Conservation (phyloP, 2,329 filamentous ascomycete species). For the Cadophora malorum region DNA sequence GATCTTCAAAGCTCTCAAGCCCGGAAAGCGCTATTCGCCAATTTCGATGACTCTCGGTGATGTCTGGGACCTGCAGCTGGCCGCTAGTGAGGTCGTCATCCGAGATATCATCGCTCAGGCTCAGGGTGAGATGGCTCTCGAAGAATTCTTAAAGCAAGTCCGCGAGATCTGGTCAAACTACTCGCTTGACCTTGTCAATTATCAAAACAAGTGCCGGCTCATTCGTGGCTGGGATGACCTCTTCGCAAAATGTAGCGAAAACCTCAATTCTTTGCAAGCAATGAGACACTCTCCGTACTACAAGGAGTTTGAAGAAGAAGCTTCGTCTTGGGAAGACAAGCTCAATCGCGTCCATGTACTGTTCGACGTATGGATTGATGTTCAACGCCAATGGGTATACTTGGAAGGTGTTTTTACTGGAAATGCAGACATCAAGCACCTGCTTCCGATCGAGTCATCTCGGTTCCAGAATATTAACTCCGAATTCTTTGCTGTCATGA, state of each 20-base stretch:
- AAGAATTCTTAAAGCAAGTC: constrained; percentile 96
- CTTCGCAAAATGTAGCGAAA: constrained; percentile 98
- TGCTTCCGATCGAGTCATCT: constrained; percentile 94
- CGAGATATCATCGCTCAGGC: constrained; percentile 94
- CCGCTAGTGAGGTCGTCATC: constrained; percentile 85
- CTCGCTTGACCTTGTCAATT: constrained; percentile 90
- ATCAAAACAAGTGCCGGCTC: constrained; percentile 96
- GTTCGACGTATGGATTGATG: constrained; percentile 99
- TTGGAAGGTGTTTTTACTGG: constrained; percentile 98
- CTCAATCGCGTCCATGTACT: constrained; percentile 96
- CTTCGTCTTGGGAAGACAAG: constrained; percentile 96
- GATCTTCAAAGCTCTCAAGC: constrained; percentile 95
- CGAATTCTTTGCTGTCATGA: constrained; percentile 98
- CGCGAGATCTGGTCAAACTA: constrained; percentile 98
- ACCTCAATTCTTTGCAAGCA: constrained; percentile 94
- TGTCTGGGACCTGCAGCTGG: constrained; percentile 95
- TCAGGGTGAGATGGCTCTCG: constrained; percentile 96
- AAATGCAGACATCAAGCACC: constrained; percentile 97
- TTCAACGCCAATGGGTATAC: constrained; percentile 99
- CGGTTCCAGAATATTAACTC: constrained; percentile 99
- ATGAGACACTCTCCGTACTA: constrained; percentile 99
- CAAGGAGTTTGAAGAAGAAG: constrained; percentile 98
- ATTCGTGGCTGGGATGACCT: constrained; percentile 98
- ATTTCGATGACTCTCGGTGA: constrained; percentile 97
- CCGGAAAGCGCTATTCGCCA: constrained; percentile 90